A percentile compares a stretch with the other conserved stretches of the same genome.
phyloP scores from a whole-genome alignment of 305 asterid genomes.

The Striga hermonthica region DNA sequence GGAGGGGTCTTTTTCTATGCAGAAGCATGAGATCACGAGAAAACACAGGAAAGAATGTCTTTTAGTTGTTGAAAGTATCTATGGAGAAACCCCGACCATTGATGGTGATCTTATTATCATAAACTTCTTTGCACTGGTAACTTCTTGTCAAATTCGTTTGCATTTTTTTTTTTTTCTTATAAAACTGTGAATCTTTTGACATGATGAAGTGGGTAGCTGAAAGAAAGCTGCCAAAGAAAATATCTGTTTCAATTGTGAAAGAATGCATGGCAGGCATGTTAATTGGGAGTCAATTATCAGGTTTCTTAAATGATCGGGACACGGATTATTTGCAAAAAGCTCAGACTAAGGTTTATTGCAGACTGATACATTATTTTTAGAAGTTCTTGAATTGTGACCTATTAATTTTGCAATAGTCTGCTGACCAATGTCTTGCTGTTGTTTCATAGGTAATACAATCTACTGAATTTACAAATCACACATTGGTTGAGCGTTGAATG shows the following conservation, averaged over 20 bases:
- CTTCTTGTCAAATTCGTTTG: conserved; percentile 24
- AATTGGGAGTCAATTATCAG: background rate
- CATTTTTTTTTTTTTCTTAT: conserved; percentile 19
- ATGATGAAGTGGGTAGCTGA: conserved; percentile 11
- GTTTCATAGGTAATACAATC: conserved; percentile 13
- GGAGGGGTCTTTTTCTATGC: conserved; percentile 46
- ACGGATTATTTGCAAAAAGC: background rate
- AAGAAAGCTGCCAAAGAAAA: conserved; percentile 7
- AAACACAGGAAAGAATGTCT: conserved; percentile 73
- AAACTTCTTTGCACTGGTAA: conserved; percentile 93
- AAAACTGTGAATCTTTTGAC: background rate
- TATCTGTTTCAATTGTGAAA: conserved; percentile 9
- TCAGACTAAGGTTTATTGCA: conserved; percentile 13
- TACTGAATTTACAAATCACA: background rate
- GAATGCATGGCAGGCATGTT: background rate
- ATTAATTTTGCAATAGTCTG: conserved; percentile 20
- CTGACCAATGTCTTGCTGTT: conserved; percentile 20
- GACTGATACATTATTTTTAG: conserved; percentile 9
- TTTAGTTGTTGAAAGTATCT: conserved; percentile 55
- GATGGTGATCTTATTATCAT: conserved; percentile 71
- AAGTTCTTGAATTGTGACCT: conserved; percentile 8
- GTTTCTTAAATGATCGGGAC: too few relatives aligned
- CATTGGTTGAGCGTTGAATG: conserved; percentile 21
- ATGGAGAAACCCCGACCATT: conserved; percentile 54
- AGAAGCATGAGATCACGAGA: conserved; percentile 64